Evolutionary conservation across 805 yeast species (phyloP).

Genomic region (Candida methanosorbosa): DNA sequence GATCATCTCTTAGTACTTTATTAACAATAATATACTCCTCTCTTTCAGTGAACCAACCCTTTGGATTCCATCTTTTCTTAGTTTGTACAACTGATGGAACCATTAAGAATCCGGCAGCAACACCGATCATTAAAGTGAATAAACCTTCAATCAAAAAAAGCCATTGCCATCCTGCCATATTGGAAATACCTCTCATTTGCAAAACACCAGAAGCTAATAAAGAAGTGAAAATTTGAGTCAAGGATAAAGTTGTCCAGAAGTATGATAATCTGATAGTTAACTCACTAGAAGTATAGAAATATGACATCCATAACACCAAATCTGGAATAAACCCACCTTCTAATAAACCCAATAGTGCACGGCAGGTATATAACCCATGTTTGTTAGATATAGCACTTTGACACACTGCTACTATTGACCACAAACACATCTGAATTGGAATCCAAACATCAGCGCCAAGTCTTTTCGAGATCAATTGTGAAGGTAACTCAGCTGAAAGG

Average conservation of each 20-base stretch:
- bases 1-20: slow-evolving; percentile 54
- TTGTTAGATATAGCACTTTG: slow-evolving; percentile 36
- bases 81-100: slow-evolving; percentile 27
- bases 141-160: slow-evolving; percentile 57
- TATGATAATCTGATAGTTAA: slow-evolving; percentile 48
- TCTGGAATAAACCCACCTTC: slow-evolving; percentile 72
- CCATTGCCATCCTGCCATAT: slow-evolving; percentile 56
- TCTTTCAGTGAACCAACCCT: slow-evolving; percentile 37
- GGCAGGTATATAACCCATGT: slow-evolving; percentile 35
- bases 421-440: slow-evolving; percentile 40
- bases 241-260: slow-evolving; percentile 50
- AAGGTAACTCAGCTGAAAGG: slow-evolving; percentile 47
- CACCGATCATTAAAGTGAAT: slow-evolving; percentile 46
- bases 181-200: slow-evolving; percentile 34
- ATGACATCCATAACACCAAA: slow-evolving; percentile 52
- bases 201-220: slow-evolving; percentile 43
- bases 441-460: slow-evolving; percentile 51
- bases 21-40: slow-evolving; percentile 53
- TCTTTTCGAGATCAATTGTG: slow-evolving; percentile 48
- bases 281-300: slow-evolving; percentile 54
- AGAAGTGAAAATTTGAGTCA: slow-evolving; percentile 36
- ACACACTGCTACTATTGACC: slow-evolving; percentile 42
- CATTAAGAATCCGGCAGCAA: slow-evolving; percentile 21
- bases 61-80: slow-evolving; percentile 16
- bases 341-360: slow-evolving; percentile 46